Base-by-base conservation (phyloP, 306 rosid genomes). In the Acacia melanoxylon region DNA sequence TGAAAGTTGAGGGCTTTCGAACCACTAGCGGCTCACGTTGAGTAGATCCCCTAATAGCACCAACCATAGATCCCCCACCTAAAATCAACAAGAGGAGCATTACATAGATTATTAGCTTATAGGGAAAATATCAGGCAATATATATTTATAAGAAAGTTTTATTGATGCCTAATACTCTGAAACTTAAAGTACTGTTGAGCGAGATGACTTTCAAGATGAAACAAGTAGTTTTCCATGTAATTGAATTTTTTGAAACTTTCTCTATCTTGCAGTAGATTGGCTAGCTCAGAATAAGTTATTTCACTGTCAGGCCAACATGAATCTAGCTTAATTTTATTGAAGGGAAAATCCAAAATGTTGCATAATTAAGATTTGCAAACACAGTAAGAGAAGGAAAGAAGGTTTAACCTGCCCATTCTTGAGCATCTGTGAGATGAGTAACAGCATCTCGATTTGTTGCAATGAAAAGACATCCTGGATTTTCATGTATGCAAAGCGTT, bases 1-100 rank as follows among this genome's bases (percentile, higher is more conserved):
- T 42, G 13, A 9, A 42, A 3, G 11, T 8, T 42, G 12, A 42
- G 12, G 12, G 46, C 46, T 42, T 42, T 8, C 46, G 3, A 73
- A 93, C 98, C 31, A 95, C 99, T 77, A 92, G 68, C 14, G 99
- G 99, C 86, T 93, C 99, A 7, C 94, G 98, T 87, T 93, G 99
- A 74, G 98, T 92, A 63, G 99, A 95, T 81, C 98, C 99, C 7
- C 75, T 11, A 46, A 95, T 12, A 81, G 99, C 98, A 41, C 97
- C 98, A 78, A 93, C 98, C 99, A 95, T 93, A 14, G 99, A 92
- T 73, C 98, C 99, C 74, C 99, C 99, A 81, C 99, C 98, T 95
- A 90, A 86, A 85, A 83, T 76, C 75, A 83, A 80, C 24, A 11
- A 68, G 45, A 81, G 5, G 42, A 44, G 63, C 33, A 73, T 29